Base-by-base conservation (phyloP, 305 asterid genomes). In the Petunia hybrid region DNA sequence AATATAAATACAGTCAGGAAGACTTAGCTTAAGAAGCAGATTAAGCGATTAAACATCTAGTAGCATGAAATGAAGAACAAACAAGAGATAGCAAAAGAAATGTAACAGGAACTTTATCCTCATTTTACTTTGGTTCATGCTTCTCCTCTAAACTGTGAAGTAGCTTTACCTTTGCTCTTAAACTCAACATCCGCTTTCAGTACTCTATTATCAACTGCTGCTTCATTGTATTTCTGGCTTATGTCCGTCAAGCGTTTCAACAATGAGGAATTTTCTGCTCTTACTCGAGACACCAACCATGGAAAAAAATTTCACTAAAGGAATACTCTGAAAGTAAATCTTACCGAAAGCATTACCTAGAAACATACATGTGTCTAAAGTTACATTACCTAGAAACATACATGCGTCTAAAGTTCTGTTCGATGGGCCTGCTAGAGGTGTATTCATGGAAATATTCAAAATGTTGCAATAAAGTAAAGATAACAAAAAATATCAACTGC, bases 141-240 rank as follows among this genome's bases (percentile, higher is more conserved):
- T 63, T 31, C 31, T 22, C 31, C 74, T 78, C 48, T 36, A 36
- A 51, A 74, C 63, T 36, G 8, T 74, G 35, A 40, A 31, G 63
- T 66, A 51, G 76, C 38, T 63, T 77, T 78, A 92, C 97, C 94
- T 92, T 92, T 40, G 97, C 97, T 84, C 93, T 86, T 86, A 92
- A 65, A 95, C 90, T 92, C 97, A 38, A 92, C 91, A 82, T 91
- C 97, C 77, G 97, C 97, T 82, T 92, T 92, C 85, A 89, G 88
- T 79, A 92, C 95, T 89, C 97, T 84, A 66, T 89, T 91, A 83
- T 91, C 97, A 60, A 92, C 95, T 62, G 95, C 95, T 48, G 97
- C 90, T 80, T 92, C 97, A 80, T 91, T 93, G 89, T 90, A 90
- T 86, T 91, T 93, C 62, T 91, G 93, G 86, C 91, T 89, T 83